Conservation (phyloP, 371 early-diverging fungal species). For the Syncephalastrum racemosum region DNA sequence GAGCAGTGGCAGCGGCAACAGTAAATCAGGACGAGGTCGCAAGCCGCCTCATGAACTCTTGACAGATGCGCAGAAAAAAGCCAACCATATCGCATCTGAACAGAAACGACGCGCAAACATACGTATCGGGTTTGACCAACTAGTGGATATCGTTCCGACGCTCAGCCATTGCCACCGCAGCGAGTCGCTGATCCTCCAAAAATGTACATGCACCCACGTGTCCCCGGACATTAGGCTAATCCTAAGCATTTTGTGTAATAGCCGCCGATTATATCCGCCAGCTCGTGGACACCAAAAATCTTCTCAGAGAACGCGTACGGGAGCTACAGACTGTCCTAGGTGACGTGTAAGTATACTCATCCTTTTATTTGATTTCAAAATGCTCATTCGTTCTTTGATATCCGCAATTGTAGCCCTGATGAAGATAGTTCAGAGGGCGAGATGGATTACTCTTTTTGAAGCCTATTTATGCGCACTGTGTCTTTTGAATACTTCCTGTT, state of each 20-base stretch:
- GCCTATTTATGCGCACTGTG: too few relatives aligned
- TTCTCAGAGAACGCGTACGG: slow-evolving; percentile 23
- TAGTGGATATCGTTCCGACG: slow-evolving; percentile 72
- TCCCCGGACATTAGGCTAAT: not conserved
- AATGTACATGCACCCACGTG: slow-evolving; percentile 29
- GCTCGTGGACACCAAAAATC: slow-evolving; percentile 23
- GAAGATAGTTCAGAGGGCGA: slow-evolving; percentile 33
- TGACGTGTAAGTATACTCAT: slow-evolving; percentile 21
- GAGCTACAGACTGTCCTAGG: slow-evolving; percentile 22
- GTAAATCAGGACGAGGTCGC: slow-evolving; percentile 17
- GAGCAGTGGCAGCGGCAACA: not conserved
- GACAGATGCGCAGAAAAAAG: slow-evolving; percentile 81
- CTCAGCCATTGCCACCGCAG: slow-evolving; percentile 53
- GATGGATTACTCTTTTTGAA: slow-evolving; percentile 28
- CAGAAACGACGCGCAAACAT: slow-evolving; percentile 83
- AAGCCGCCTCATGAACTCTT: slow-evolving; percentile 58
- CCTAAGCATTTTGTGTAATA: slow-evolving; percentile 6
- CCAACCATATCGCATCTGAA: slow-evolving; percentile 88
- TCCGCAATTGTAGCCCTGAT: slow-evolving; percentile 16
- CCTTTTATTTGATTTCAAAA: not conserved
- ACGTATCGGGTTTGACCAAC: slow-evolving; percentile 71
- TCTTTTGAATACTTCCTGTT: too few relatives aligned
- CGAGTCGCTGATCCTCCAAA: slow-evolving; percentile 50
- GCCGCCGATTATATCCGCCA: slow-evolving; percentile 31
- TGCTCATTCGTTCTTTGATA: slow-evolving; percentile 2